Base-by-base conservation (phyloP, 805 yeast genomes). In the Metschnikowia lunata region DNA sequence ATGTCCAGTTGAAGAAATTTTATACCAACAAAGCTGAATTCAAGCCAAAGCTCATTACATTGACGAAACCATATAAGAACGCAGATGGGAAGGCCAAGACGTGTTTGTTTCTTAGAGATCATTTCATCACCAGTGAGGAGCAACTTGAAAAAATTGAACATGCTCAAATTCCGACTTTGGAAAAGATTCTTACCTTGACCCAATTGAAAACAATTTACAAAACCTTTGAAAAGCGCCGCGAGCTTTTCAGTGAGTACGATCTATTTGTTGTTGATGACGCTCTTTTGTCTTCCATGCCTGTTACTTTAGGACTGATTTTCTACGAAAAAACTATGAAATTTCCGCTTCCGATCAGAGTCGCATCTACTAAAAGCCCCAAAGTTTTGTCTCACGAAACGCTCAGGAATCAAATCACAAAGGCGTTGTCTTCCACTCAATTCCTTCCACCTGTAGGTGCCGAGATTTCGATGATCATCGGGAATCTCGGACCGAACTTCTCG, bases 221-320 rank as follows among this genome's bases (percentile, higher is more conserved):
- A 68, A 79, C 87, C n/a, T 93, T 71, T 57, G 97, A 93, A 65
- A 83, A 89, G 47, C 82, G 89, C 63, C 82, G 97, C 62, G 83
- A 81, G 50, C 78, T 93, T 48, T 65, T 75, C 35, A 62, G 73
- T 12, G 81, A 79, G 46, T 86, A 78, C 60, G 95, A 89, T 56
- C 52, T 88, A 48, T 87, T 93, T 63, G 61, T 93, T 35, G 83
- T 88, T 42, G 99, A 93, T 66, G 96, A 89, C 50, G 82, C 83
- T 31, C 71, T 91, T 37, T 72, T 88, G 42, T 80, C 89, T 27
- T 72, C 86, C 47, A 74, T 93, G 66, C 99, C 99, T 38, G 80
- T 82, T 55, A 67, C 86, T 31, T 70, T 93, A 51, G 97, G 97
- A 44, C 86, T 87, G 66, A 72, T 79, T 3, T 93, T 89, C 60